Base-by-base conservation (phyloP, 768 basidiomycete genomes). In the Paxillus ammoniavirescens region DNA sequence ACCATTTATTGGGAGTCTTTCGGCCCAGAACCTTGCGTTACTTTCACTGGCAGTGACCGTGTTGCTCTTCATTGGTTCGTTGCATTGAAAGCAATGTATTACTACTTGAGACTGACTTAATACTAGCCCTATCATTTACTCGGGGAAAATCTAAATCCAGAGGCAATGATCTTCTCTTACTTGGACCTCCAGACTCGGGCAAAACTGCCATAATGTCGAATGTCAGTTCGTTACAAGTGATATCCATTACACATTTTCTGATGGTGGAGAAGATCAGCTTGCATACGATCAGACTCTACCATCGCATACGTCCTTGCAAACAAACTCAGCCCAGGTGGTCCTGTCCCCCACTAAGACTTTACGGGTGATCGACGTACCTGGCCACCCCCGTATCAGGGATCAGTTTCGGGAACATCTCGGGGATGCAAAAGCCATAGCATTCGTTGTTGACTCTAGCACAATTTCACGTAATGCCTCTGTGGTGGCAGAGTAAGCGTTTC, bases 381-480 rank as follows among this genome's bases (percentile, higher is more conserved):
- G 91, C n/a, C 91, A 93, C 66, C 87, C 91, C 9, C 81, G 91
- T 40, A 79, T 93, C 51, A 73, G 90, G 30, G 81, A 81, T 61
- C 88, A 91, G 61, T 89, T 91, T 64, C 73, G 70, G 45, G 89
- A 91, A 40, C 70, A 86, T 60, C 66, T 93, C 18, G 54, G 72
- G 5, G 77, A 82, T 33, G 81, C 89, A 2, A 86, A 83, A 60
- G 83, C 75, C 3, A 67, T 93, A 28, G 83, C 79, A 5, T 93
- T 93, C 63, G 86, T 92, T 1, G 87, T 92, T 1, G 91, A 93
- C 66, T 79, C 87, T 7, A 88, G 82, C 61, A 88, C 83, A 0
- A 72, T 93, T 26, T 90, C 91, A 28, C 78, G 91, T 47, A 91
- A 87, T 65, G 86, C 83, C 0, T 67, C 86, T 12, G 75, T 73